Evolutionary conservation across 208 protist genomes (phyloP).

Genomic region (Novymonas esmeraldas): DNA sequence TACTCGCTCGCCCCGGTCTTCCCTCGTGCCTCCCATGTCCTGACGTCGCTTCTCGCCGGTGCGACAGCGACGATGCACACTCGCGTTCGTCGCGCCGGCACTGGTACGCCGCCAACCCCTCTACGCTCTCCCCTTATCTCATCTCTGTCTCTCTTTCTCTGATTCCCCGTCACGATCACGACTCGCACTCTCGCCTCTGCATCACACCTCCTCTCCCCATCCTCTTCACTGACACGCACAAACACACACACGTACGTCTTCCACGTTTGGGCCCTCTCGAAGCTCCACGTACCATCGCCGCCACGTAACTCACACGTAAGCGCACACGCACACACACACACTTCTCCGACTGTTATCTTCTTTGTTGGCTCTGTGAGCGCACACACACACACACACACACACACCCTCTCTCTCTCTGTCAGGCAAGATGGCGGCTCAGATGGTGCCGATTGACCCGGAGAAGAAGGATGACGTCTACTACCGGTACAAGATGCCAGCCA

Average conservation of each 20-base stretch:
- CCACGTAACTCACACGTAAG: too few relatives aligned
- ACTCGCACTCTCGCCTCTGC: neutral
- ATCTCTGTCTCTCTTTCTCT: conserved; percentile 7
- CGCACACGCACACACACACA: too few relatives aligned
- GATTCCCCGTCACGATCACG: neutral
- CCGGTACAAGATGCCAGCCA: conserved; percentile 94
- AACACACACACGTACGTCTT: neutral
- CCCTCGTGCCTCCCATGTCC: too few relatives aligned
- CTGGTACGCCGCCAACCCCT: too few relatives aligned
- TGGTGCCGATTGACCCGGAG: conserved; percentile 90
- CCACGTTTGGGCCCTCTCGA: conserved; percentile 1
- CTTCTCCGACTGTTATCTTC: too few relatives aligned
- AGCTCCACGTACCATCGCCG: neutral
- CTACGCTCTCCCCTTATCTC: neutral
- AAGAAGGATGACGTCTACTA: conserved; percentile 91
- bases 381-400: too few relatives aligned
- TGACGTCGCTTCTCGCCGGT: too few relatives aligned
- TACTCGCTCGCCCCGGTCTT: too few relatives aligned
- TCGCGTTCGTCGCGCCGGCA: too few relatives aligned
- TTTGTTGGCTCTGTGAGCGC: too few relatives aligned
- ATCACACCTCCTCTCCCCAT: neutral
- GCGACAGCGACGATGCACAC: too few relatives aligned
- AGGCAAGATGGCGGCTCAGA: conserved; percentile 62
- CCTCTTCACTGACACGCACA: neutral
- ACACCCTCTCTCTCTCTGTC: neutral